Percentiles rank a stretch among this genome's conserved stretches.
phyloP scores from a whole-genome alignment of 1,139 yeast genomes.

The Debaryomyces udenii region DNA sequence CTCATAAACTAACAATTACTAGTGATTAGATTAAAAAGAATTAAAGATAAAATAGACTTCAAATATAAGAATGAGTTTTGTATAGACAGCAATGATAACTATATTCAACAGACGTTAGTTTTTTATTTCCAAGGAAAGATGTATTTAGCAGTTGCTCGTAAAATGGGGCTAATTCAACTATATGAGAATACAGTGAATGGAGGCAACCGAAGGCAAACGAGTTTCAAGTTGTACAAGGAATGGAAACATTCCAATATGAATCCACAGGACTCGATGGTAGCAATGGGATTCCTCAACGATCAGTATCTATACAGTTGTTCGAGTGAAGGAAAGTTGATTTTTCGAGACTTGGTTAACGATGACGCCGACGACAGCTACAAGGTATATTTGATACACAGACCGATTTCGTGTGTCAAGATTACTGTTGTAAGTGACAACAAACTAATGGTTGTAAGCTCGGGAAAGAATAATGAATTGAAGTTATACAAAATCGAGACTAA shows the following conservation, averaged over 20 bases:
- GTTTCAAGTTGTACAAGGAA: conserved; percentile 35
- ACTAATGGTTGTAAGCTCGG: conserved; percentile 40
- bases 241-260: conserved; percentile 38
- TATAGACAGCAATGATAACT: conserved; percentile 20
- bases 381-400: conserved; percentile 34
- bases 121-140: conserved; percentile 24
- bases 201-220: conserved; percentile 13
- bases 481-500: conserved; percentile 24
- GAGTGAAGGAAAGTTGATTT: conserved; percentile 43
- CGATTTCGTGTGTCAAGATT: conserved; percentile 40
- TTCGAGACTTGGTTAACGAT: conserved; percentile 48
- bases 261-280: conserved; percentile 26
- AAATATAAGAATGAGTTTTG: conserved; percentile 24
- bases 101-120: conserved; percentile 24
- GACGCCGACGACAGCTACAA: conserved; percentile 37
- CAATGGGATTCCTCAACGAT: conserved; percentile 30
- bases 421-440: conserved; percentile 16
- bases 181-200: conserved; percentile 22
- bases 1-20: conserved; percentile 14
- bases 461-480: conserved; percentile 49
- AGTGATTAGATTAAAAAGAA: conserved; percentile 19
- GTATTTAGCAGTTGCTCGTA: conserved; percentile 32
- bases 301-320: conserved; percentile 49
- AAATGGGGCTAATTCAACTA: conserved; percentile 35
- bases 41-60: conserved; percentile 14